Evolutionary conservation across 1,284 basidiomycete genomes (phyloP).

Genomic region (Malassezia caprae): DNA sequence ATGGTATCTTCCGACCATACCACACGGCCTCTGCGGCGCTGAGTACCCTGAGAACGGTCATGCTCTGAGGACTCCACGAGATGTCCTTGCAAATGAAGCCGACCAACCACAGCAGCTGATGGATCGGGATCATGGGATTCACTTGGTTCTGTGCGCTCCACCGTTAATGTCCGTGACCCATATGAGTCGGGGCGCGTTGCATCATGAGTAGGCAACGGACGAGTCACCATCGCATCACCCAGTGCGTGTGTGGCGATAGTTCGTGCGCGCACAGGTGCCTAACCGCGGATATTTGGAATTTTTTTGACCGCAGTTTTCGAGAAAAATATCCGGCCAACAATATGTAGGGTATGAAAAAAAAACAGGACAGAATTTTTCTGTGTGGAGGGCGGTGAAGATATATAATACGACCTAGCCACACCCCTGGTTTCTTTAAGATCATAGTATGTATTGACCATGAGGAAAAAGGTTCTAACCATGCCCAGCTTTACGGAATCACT

Average conservation of each 20-base stretch:
- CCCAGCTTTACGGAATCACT: constrained; percentile 46
- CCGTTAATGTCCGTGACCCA: constrained; percentile 7
- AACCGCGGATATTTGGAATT: background rate
- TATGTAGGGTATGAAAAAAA: background rate
- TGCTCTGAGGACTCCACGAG: background rate
- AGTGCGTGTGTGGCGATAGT: background rate
- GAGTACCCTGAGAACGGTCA: background rate
- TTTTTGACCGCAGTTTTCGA: background rate
- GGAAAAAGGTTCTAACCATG: background rate
- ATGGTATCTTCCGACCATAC: constrained; percentile 40
- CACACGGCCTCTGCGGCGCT: constrained; percentile 15
- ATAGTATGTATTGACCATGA: constrained; percentile 4
- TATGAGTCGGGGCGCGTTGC: background rate
- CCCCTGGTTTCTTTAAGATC: constrained; percentile 14
- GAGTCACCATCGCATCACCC: background rate
- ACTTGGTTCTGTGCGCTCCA: background rate
- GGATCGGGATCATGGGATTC: background rate
- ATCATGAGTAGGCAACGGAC: background rate
- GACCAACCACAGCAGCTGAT: background rate
- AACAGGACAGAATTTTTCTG: background rate
- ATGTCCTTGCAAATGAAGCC: background rate
- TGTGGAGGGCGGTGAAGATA: constrained; percentile 5
- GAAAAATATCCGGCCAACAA: background rate
- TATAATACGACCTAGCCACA: background rate
- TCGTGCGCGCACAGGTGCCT: background rate